Conservation (phyloP, 2,329 filamentous ascomycete species). For the Penicillium hordei region DNA sequence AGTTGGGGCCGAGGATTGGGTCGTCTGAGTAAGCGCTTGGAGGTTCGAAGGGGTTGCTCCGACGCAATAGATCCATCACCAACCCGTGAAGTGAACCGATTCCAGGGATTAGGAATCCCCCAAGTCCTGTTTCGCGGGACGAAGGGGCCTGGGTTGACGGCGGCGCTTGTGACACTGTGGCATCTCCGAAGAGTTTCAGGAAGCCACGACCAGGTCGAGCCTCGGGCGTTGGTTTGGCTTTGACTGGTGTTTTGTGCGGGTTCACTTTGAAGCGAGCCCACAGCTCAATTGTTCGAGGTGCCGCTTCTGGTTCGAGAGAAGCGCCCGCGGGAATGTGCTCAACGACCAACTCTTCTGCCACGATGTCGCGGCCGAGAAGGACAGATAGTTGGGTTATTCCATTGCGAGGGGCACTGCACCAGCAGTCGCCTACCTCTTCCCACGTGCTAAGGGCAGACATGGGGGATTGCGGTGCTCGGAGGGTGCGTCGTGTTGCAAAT, state of each 20-base stretch:
- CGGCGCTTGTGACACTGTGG: not conserved
- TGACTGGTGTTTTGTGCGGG: constrained; percentile 5
- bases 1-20: constrained; percentile 35
- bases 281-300: constrained; percentile 68
- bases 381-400: constrained; percentile 46
- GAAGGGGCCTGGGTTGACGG: constrained; percentile 5
- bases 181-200: constrained; percentile 1
- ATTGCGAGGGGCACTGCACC: constrained; percentile 65
- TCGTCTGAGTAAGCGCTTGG: constrained; percentile 39
- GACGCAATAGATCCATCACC: constrained; percentile 34
- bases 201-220: constrained; percentile 6
- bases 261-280: constrained; percentile 61
- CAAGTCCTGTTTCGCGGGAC: constrained; percentile 14
- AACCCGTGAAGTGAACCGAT: constrained; percentile 30
- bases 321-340: constrained; percentile 68
- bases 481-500: not conserved
- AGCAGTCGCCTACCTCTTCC: constrained; percentile 82
- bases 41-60: constrained; percentile 32
- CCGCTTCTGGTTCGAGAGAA: constrained; percentile 60
- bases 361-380: constrained; percentile 48
- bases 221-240: constrained; percentile 1
- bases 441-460: constrained; percentile 65
- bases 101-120: constrained; percentile 11
- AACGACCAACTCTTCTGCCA: constrained; percentile 68
- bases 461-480: constrained; percentile 40